These are phyloP conservation scores for Trametes versicolor DNA, from an alignment of 1,284 basidiomycete genomes.

Conservation along the genomic window DNA sequence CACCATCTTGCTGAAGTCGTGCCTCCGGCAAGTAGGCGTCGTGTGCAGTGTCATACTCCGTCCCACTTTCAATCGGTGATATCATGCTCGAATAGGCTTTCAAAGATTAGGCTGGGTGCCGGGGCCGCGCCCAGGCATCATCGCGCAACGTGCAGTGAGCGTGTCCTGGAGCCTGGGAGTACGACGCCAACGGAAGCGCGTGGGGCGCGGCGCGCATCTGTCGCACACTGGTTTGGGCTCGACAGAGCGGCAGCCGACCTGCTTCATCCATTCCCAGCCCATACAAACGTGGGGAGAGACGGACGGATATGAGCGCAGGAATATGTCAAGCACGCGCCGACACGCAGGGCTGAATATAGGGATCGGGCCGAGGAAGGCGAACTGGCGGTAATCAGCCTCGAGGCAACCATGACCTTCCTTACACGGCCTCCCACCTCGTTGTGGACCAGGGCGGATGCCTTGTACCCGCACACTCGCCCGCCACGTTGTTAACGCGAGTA, in stretches of 20 bases:
- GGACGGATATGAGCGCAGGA: slow-evolving; percentile 37
- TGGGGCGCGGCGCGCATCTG: slow-evolving; percentile 20
- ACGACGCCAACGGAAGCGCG: slow-evolving; percentile 15
- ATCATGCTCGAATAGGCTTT: slow-evolving; percentile 23
- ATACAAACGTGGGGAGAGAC: slow-evolving; percentile 12
- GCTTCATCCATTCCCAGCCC: slow-evolving; percentile 5
- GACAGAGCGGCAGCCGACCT: slow-evolving; percentile 14
- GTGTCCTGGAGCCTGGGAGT: slow-evolving; percentile 29
- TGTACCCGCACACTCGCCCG: slow-evolving; percentile 42
- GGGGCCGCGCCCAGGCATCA: slow-evolving; percentile 9
- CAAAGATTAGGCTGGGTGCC: slow-evolving; percentile 19
- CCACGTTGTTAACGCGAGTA: slow-evolving; percentile 54
- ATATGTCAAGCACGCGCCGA: slow-evolving; percentile 18
- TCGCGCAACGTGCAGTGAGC: slow-evolving; percentile 22
- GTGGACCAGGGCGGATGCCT: slow-evolving; percentile 43
- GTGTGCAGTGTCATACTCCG: slow-evolving; percentile 13
- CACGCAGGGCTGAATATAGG: slow-evolving; percentile 25
- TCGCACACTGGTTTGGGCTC: slow-evolving; percentile 20
- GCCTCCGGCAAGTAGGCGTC: not conserved
- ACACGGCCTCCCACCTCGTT: slow-evolving; percentile 47
- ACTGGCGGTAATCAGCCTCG: slow-evolving; percentile 51
- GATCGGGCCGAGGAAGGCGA: slow-evolving; percentile 35
- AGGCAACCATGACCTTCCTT: slow-evolving; percentile 49
- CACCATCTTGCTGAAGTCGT: slow-evolving; percentile 6
- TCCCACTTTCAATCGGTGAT: slow-evolving; percentile 12